These are phyloP conservation scores for Alternaria rosae DNA, from an alignment of 2,329 filamentous ascomycete species.

Conservation along the genomic window DNA sequence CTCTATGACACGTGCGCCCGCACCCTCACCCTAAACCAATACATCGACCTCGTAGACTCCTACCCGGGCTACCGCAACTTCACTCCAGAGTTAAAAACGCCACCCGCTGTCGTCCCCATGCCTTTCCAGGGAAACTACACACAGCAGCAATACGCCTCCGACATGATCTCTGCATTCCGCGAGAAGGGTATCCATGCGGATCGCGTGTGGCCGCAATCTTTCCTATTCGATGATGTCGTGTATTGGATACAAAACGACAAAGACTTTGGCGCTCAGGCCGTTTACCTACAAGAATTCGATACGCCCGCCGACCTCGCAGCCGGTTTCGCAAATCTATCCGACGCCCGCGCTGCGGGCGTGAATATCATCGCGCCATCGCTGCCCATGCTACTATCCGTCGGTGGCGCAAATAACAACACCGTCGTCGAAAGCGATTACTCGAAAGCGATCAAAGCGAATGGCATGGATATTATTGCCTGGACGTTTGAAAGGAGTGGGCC, in stretches of 20 bases:
- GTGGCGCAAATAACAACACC: slow-evolving; percentile 54
- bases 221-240: slow-evolving; percentile 66
- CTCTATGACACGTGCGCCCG: slow-evolving; percentile 69
- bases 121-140: slow-evolving; percentile 69
- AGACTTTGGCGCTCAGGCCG: slow-evolving; percentile 65
- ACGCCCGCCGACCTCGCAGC: slow-evolving; percentile 55
- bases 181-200: slow-evolving; percentile 44
- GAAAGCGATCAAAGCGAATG: slow-evolving; percentile 64
- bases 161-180: slow-evolving; percentile 58
- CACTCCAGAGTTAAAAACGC: slow-evolving; percentile 70
- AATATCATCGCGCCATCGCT: slow-evolving; percentile 68
- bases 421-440: slow-evolving; percentile 70
- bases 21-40: slow-evolving; percentile 64
- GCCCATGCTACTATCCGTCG: slow-evolving; percentile 62
- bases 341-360: slow-evolving; percentile 64
- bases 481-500: slow-evolving; percentile 69
- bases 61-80: slow-evolving; percentile 64
- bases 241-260: slow-evolving; percentile 71
- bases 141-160: slow-evolving; percentile 67
- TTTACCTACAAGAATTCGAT: slow-evolving; percentile 68
- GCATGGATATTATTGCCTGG: slow-evolving; percentile 71
- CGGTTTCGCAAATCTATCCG: slow-evolving; percentile 62
- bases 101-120: slow-evolving; percentile 63
- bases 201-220: slow-evolving; percentile 64
- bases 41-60: slow-evolving; percentile 64